Percentiles rank a stretch among this genome's conserved stretches.
Evolutionary conservation across 371 early-diverging fungal genomes (phyloP).

Genomic region (Mucor indicus): DNA sequence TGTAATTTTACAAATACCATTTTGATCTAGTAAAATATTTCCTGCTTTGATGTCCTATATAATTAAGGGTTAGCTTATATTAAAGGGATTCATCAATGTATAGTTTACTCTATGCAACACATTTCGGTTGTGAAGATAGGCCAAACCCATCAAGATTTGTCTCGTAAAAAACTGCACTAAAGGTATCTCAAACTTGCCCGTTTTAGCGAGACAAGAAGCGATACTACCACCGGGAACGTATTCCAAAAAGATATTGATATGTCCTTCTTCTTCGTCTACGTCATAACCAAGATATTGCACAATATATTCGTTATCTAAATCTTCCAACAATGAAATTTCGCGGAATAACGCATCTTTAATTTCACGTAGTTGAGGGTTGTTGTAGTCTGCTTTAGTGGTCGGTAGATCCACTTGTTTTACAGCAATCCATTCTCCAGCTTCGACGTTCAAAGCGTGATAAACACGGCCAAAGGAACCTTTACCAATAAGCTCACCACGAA

Average conservation of each 20-base stretch:
- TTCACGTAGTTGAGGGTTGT: constrained; percentile 33
- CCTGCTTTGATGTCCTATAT: constrained; percentile 90
- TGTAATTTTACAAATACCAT: constrained; percentile 92
- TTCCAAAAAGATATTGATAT: constrained; percentile 93
- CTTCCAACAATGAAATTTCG: constrained; percentile 46
- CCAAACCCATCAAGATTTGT: constrained; percentile 92
- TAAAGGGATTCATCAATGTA: no score
- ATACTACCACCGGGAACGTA: constrained; percentile 98
- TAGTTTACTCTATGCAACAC: constrained; percentile 91
- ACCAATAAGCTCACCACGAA: constrained; percentile 91
- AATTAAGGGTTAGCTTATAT: no score
- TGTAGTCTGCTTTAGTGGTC: constrained; percentile 49
- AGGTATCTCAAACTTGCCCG: constrained; percentile 81
- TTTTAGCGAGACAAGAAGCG: constrained; percentile 73
- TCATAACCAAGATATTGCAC: constrained; percentile 86
- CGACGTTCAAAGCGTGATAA: constrained; percentile 85
- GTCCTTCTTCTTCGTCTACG: constrained; percentile 56
- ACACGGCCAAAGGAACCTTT: constrained; percentile 97
- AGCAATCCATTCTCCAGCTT: constrained; percentile 91
- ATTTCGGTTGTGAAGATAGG: constrained; percentile 91
- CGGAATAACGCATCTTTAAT: constrained; percentile 39
- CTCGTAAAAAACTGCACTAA: constrained; percentile 79
- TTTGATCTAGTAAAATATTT: constrained; percentile 87
- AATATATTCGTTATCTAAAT: constrained; percentile 88
- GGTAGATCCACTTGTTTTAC: constrained; percentile 96